A percentile compares a stretch with the other conserved stretches of the same genome.
Conservation (phyloP, 2,329 filamentous ascomycete species). For the Berkeleyomyces rouxiae region DNA sequence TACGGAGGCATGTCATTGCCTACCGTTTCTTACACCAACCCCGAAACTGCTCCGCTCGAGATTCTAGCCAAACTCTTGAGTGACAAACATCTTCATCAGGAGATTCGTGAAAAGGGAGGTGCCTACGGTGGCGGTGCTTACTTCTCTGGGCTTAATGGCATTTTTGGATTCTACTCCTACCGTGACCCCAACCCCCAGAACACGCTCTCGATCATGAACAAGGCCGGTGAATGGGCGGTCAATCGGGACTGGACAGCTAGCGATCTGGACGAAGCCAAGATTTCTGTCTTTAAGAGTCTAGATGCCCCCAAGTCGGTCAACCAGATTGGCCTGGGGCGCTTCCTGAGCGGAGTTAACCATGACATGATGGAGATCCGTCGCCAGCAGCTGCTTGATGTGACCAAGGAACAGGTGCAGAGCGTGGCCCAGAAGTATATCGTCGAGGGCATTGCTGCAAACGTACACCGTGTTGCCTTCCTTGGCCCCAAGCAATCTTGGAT, state of each 20-base stretch:
- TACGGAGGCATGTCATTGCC: slow-evolving; percentile 73
- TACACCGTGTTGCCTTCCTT: slow-evolving; percentile 54
- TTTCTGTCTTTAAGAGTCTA: slow-evolving; percentile 80
- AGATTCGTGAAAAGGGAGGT: slow-evolving; percentile 93
- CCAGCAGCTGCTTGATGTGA: slow-evolving; percentile 75
- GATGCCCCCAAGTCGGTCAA: slow-evolving; percentile 81
- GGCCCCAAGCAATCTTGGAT: slow-evolving; percentile 73
- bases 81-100: slow-evolving; percentile 90
- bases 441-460: slow-evolving; percentile 40
- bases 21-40: slow-evolving; percentile 66
- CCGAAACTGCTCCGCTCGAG: slow-evolving; percentile 63
- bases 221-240: slow-evolving; percentile 66
- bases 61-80: slow-evolving; percentile 84
- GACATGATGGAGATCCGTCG: slow-evolving; percentile 78
- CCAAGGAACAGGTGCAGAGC: slow-evolving; percentile 57
- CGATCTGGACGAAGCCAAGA: slow-evolving; percentile 89
- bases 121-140: slow-evolving; percentile 90
- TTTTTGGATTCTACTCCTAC: slow-evolving; percentile 94
- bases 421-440: slow-evolving; percentile 74
- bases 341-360: slow-evolving; percentile 69
- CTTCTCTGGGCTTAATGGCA: slow-evolving; percentile 58
- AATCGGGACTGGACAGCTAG: slow-evolving; percentile 66
- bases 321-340: slow-evolving; percentile 71
- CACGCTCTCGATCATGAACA: slow-evolving; percentile 67
- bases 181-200: slow-evolving; percentile 89